These are phyloP conservation scores for Pugionium cornutum DNA, from an alignment of 345 rosid species.

Conservation along the genomic window DNA sequence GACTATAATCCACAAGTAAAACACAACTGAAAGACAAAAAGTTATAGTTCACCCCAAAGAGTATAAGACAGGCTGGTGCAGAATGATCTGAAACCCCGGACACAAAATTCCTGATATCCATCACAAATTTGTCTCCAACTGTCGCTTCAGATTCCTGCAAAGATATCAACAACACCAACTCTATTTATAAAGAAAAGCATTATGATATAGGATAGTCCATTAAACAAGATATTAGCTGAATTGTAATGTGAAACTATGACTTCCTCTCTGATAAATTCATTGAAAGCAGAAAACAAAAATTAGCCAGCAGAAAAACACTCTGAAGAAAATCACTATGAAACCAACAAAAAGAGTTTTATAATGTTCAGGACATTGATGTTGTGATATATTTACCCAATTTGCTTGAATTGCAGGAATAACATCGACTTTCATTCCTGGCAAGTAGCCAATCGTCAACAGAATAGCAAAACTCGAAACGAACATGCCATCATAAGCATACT, in stretches of 20 bases:
- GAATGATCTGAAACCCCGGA: slow-evolving; percentile 53
- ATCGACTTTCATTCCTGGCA: slow-evolving; percentile 84
- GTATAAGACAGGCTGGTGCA: slow-evolving; percentile 64
- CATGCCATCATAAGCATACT: slow-evolving; percentile 22
- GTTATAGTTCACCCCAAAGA: slow-evolving; percentile 64
- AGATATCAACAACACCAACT: slow-evolving; percentile 1
- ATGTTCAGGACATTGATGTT: background rate
- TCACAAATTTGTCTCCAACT: slow-evolving; percentile 55
- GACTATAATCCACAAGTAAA: slow-evolving; percentile 7
- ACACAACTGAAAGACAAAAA: slow-evolving; percentile 13
- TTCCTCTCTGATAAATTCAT: background rate
- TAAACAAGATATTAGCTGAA: background rate
- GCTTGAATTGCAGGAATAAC: slow-evolving; percentile 50
- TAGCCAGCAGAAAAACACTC: slow-evolving; percentile 7
- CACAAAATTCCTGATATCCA: slow-evolving; percentile 56
- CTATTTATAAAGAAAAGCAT: background rate
- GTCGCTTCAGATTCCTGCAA: slow-evolving; percentile 45
- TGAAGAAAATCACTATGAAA: background rate
- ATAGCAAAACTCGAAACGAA: slow-evolving; percentile 39
- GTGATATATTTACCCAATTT: slow-evolving; percentile 42
- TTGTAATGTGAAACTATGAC: background rate
- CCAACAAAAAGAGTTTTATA: background rate
- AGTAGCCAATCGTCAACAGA: slow-evolving; percentile 65
- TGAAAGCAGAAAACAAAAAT: background rate
- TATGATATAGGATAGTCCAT: slow-evolving; percentile 4